A percentile compares a stretch with the other conserved stretches of the same genome.
Conservation (phyloP, 768 basidiomycete genomes). For the Piloderma croceum region DNA sequence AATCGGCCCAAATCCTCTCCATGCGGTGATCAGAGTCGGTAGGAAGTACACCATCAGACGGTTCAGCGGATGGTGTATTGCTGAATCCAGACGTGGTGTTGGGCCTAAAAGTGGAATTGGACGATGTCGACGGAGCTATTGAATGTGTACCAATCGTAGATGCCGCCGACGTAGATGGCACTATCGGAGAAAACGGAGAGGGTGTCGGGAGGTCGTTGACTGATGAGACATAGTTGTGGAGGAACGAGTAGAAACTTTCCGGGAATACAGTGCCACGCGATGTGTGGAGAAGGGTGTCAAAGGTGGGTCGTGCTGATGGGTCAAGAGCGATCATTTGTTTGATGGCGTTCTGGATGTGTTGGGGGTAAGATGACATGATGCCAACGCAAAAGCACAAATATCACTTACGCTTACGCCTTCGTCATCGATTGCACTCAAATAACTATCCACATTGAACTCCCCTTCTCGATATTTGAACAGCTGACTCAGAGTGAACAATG, state of each 20-base stretch:
- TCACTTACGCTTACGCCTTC: conserved; percentile 69
- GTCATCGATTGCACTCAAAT: conserved; percentile 74
- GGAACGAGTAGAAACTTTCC: conserved; percentile 90
- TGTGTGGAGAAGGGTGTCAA: conserved; percentile 69
- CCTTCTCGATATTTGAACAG: conserved; percentile 91
- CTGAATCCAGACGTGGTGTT: conserved; percentile 10
- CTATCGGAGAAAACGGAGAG: conserved; percentile 34
- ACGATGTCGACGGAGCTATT: conserved; percentile 27
- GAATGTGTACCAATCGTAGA: conserved; percentile 26
- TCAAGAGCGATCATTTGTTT: conserved; percentile 86
- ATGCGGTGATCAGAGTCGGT: conserved; percentile 82
- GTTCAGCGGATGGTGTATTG: conserved; percentile 19
- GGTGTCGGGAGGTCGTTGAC: conserved; percentile 61
- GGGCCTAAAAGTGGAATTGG: conserved; percentile 20
- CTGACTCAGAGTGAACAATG: conserved; percentile 90
- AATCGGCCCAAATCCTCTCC: conserved; percentile 83
- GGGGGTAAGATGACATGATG: conserved; percentile 22
- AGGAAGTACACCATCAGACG: conserved; percentile 43
- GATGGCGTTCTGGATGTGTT: conserved; percentile 72
- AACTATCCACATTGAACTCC: conserved; percentile 67
- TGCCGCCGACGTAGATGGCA: conserved; percentile 28
- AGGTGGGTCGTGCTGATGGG: conserved; percentile 70
- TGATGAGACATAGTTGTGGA: conserved; percentile 83
- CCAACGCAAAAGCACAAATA: neutral
- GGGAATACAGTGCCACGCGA: conserved; percentile 81